Evolutionary conservation across 1,139 yeast species (phyloP), one percentile per base, ranked within the genome.

Genomic region (Taiozyma sp.): DNA sequence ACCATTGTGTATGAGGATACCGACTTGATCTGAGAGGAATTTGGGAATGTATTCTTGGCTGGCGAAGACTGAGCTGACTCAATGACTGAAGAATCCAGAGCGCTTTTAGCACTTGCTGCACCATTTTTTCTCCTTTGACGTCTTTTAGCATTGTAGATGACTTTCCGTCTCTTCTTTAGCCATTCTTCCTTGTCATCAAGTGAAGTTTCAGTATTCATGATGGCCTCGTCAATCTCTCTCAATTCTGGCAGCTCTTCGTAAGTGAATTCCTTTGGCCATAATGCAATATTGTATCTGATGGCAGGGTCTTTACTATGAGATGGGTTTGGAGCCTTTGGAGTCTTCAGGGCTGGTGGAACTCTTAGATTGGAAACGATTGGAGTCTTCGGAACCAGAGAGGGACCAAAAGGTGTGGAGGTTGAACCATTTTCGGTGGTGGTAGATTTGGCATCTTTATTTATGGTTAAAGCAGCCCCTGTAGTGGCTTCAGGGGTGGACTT

Each of bases 171-270:
- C 12, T 45, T 49, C 9, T 46, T 23, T 12, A 44, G 43, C 13
- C 45, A 16, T 6, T 47, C 45, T 14, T 44, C 45, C n/a, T 39
- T 48, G 3, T 47, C 39, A 3, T n/a, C 13, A 7, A 45, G 23
- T 10, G 52, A 22, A 1, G 47, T 23, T 2, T 14, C 16, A 3
- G 43, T 39, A 41, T 42, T 44, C 36, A 32, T 12, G 16, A 6
- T 3, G 50, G 36, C 24, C 30, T 13, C 53, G 27, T 48, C 54
- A 46, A 54, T 28, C 49, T 52, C 51, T 45, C 52, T 53, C 43
- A 58, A 54, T 39, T 58, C 62, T 28, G 62, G 60, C 16, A 57
- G 59, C 40, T 57, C 62, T 44, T 53, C 58, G 24, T 38, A 38
- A 4, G 24, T 38, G 41, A 38, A 38, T 22, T 38, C 41, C 24